These are phyloP conservation scores for Pleurotus platypus DNA, from an alignment of 768 basidiomycete species.

Conservation along the genomic window DNA sequence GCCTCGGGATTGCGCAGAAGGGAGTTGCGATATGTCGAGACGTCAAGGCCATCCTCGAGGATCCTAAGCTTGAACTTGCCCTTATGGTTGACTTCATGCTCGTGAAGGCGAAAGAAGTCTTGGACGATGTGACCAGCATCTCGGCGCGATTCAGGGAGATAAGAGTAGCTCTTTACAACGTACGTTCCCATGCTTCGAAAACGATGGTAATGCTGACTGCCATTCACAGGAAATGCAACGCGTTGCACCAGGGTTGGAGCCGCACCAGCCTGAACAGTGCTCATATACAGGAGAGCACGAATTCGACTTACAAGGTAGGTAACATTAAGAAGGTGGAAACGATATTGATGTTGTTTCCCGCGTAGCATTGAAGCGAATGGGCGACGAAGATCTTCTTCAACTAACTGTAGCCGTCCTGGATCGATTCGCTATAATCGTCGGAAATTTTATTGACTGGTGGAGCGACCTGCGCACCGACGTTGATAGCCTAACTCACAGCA, in stretches of 20 bases:
- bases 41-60: neutral
- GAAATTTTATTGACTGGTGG: constrained; percentile 3
- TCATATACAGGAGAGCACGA: no score
- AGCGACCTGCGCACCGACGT: neutral
- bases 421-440: neutral
- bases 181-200: neutral
- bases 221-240: constrained; percentile 1
- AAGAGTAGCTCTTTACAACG: neutral
- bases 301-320: no score
- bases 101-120: neutral
- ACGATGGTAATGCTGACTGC: no score
- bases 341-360: no score
- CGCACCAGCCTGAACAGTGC: no score
- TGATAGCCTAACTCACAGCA: neutral
- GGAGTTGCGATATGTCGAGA: neutral
- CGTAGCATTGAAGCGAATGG: neutral
- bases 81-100: neutral
- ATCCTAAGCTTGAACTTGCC: no score
- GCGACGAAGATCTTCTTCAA: neutral
- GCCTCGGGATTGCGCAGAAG: neutral
- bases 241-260: neutral
- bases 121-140: neutral
- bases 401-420: neutral
- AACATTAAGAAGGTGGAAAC: no score
- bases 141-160: neutral